These are phyloP conservation scores for Phytopythium cucurbitacearum DNA, from an alignment of 352 stramenopile genomes.

Conservation along the genomic window DNA sequence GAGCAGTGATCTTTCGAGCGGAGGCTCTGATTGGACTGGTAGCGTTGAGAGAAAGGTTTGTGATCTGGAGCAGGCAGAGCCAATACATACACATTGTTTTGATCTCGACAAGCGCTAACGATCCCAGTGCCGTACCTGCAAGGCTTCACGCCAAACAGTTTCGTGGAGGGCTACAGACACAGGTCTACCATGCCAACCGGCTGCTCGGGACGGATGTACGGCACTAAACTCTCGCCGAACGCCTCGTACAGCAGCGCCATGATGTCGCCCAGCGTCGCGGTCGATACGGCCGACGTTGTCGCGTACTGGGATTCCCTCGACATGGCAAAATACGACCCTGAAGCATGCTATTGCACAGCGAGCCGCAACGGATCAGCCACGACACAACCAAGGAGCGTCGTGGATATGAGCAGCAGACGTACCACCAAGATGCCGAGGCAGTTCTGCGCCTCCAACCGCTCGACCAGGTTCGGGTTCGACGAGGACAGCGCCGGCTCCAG, in stretches of 20 bases:
- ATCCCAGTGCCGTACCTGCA: no score
- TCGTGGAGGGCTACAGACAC: slow-evolving; percentile 24
- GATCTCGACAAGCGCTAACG: no score
- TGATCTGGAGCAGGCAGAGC: no score
- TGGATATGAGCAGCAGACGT: slow-evolving; percentile 8
- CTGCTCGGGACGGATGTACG: slow-evolving; percentile 62
- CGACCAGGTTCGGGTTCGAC: slow-evolving; percentile 70
- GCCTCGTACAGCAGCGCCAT: slow-evolving; percentile 64
- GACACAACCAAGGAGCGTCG: background rate
- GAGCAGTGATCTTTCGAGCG: no score
- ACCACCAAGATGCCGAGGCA: slow-evolving; percentile 86
- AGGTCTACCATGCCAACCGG: slow-evolving; percentile 39
- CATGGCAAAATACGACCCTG: slow-evolving; percentile 76
- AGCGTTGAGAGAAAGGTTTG: no score
- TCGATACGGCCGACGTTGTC: slow-evolving; percentile 21
- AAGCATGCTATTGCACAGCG: slow-evolving; percentile 48
- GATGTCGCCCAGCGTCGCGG: slow-evolving; percentile 41
- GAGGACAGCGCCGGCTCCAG: slow-evolving; percentile 78
- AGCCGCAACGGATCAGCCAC: slow-evolving; percentile 6
- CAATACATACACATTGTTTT: no score
- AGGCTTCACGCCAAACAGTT: no score
- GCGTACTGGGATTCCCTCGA: slow-evolving; percentile 30
- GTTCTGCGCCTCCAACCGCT: slow-evolving; percentile 82
- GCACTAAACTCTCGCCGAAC: slow-evolving; percentile 74
- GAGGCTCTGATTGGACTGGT: no score